Conservation (phyloP, 148 eudicot species). For the Fagopyrum tataricum region DNA sequence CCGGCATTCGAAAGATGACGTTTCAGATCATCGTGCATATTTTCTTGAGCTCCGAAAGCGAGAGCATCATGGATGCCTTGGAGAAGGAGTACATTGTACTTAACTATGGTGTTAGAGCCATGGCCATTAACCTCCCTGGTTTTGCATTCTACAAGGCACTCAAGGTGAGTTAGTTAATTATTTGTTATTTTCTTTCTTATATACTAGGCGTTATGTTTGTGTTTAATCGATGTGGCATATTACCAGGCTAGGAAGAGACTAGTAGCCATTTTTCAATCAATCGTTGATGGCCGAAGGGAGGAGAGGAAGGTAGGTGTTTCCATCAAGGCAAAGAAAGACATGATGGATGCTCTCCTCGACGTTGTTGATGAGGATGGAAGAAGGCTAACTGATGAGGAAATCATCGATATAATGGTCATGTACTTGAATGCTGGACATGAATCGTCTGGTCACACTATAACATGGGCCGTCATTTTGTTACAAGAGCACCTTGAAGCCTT, state of each 20-base stretch:
- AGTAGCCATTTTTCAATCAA: constrained; percentile 47
- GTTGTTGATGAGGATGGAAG: constrained; percentile 71
- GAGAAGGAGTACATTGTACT: constrained; percentile 37
- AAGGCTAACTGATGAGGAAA: constrained; percentile 66
- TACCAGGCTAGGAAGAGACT: constrained; percentile 67
- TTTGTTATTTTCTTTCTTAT: no score
- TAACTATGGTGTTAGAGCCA: constrained; percentile 38
- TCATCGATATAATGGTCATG: constrained; percentile 73
- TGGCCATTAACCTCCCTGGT: constrained; percentile 49
- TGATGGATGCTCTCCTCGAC: constrained; percentile 76
- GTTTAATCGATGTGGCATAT: neutral
- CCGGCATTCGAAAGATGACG: constrained; percentile 58
- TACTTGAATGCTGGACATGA: constrained; percentile 98
- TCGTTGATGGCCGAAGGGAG: constrained; percentile 46
- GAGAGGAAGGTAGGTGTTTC: constrained; percentile 23
- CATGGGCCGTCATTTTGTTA: constrained; percentile 73
- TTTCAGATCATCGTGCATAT: constrained; percentile 71
- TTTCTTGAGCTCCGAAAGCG: constrained; percentile 73
- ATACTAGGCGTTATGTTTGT: no score
- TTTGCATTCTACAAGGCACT: constrained; percentile 43
- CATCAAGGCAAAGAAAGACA: constrained; percentile 41
- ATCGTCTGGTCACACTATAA: constrained; percentile 84
- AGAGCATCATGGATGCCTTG: constrained; percentile 31
- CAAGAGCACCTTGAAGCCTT: constrained; percentile 64
- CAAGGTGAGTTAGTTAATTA: constrained; percentile 15